Base-by-base conservation (phyloP, 257 asterid species). In the Ocimum tenuiflorum region DNA sequence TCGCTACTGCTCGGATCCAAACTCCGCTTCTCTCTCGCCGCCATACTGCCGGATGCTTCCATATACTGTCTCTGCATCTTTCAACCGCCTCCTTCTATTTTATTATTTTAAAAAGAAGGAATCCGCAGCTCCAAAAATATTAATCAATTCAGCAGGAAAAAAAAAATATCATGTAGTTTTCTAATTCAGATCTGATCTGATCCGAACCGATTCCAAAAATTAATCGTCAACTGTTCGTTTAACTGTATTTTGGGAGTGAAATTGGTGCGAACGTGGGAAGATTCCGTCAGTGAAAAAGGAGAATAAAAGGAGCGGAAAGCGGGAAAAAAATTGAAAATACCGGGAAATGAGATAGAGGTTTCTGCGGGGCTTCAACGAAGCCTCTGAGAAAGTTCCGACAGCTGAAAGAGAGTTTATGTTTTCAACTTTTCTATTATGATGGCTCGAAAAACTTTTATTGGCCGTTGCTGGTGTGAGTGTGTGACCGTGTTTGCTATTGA, bases 1-100 rank as follows among this genome's bases (percentile, higher is more conserved):
- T 81, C 77, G 75, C 76, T 72, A 67, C 77, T 61, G 56, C 63
- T 69, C 8, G 81, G 77, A 84, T 92, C 97, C 88, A 89, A 82
- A 24, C 69, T 60, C 46, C 99, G 91, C 66, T 92, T 92, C 49
- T 80, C 97, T 52, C 97, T 82, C 31, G 85, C 86, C 77, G 82
- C 81, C 97, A 87, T 83, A 27, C 78, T 70, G 72, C 69, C 79
- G 8, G 91, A 64, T 72, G 81, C 60, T 58, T 81, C 92, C 83
- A 83, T 71, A 31, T 78, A 76, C 82, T 83, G 77, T 19, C 85
- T 69, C 57, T 85, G 95, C 96, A 91, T 91, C 72, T 72, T 68
- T 59, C 23, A 7, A 27, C 57, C 35, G 62, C 54, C 29, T 61
- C 59, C n/a, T n/a, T 50, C 41, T 55, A 22, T 29, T 43, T 49